These are phyloP conservation scores for Berkeleyomyces basicola DNA, from an alignment of 2,329 filamentous ascomycete genomes.

Conservation along the genomic window DNA sequence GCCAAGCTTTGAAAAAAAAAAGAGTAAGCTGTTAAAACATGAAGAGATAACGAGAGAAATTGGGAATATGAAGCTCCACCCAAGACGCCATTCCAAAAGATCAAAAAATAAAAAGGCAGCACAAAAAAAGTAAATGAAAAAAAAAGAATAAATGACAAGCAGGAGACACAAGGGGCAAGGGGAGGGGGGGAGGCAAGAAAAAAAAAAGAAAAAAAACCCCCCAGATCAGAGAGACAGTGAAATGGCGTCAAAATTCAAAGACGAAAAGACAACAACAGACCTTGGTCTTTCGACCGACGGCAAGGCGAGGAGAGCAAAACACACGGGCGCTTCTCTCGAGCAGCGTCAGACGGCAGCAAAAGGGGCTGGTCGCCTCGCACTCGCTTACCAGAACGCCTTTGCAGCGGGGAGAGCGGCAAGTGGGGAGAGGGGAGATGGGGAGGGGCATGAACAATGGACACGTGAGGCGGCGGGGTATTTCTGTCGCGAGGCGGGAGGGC, in stretches of 20 bases:
- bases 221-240: conserved; percentile 12
- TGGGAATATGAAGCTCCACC: conserved; percentile 16
- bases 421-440: background rate
- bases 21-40: background rate
- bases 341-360: background rate
- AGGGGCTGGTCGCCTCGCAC: background rate
- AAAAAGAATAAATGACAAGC: conserved; percentile 12
- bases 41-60: conserved; percentile 17
- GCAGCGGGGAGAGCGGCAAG: too few relatives aligned
- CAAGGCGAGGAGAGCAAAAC: background rate
- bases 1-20: conserved; percentile 15
- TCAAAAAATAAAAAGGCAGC: conserved; percentile 13
- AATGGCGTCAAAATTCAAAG: conserved; percentile 14
- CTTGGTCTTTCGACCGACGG: background rate
- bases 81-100: conserved; percentile 15
- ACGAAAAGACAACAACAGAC: conserved; percentile 19
- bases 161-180: conserved; percentile 14
- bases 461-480: background rate
- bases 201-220: conserved; percentile 14
- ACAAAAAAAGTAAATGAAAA: conserved; percentile 4
- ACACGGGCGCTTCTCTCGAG: background rate
- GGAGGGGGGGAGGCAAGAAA: conserved; percentile 11
- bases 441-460: too few relatives aligned
- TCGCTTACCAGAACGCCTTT: background rate
- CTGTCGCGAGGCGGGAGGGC: background rate